phyloP scores from a whole-genome alignment of 2,329 filamentous ascomycete species.

The Biscogniauxia sp. region DNA sequence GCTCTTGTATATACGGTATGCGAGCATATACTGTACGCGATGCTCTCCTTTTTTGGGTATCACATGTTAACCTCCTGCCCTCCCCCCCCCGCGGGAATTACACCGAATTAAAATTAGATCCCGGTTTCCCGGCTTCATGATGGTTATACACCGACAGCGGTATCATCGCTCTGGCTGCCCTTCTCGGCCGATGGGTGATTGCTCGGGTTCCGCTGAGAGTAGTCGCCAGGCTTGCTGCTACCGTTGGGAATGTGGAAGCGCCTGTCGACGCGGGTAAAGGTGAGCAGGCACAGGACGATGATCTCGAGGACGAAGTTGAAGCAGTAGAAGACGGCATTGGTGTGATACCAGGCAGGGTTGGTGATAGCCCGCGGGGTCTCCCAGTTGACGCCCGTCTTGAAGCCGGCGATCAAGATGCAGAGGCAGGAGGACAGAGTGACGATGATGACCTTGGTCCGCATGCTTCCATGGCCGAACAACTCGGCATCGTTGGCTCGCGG shows the following conservation, averaged over 20 bases:
- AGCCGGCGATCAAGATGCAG: conserved; percentile 25
- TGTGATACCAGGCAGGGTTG: conserved; percentile 31
- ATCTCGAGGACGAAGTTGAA: conserved; percentile 36
- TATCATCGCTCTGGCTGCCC: conserved; percentile 8
- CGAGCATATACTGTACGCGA: too few relatives aligned
- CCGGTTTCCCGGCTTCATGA: too few relatives aligned
- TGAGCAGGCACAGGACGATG: conserved; percentile 21
- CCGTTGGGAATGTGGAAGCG: conserved; percentile 29
- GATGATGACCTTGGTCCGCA: conserved; percentile 30
- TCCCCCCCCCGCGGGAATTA: too few relatives aligned
- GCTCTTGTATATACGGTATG: too few relatives aligned
- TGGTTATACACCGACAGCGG: not conserved
- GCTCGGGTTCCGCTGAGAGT: conserved; percentile 15
- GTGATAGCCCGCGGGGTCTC: conserved; percentile 21
- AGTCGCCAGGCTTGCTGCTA: conserved; percentile 24
- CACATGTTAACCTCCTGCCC: too few relatives aligned
- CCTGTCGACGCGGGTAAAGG: conserved; percentile 23
- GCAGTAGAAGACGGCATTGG: conserved; percentile 35
- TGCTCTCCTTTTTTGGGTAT: too few relatives aligned
- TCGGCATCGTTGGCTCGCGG: conserved; percentile 27
- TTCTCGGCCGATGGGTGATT: conserved; percentile 9
- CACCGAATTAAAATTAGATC: too few relatives aligned
- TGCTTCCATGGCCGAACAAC: conserved; percentile 32
- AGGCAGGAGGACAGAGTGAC: conserved; percentile 22
- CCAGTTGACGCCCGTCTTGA: conserved; percentile 28